Conservation (phyloP, 2,329 filamentous ascomycete species). For the Alternaria solani region DNA sequence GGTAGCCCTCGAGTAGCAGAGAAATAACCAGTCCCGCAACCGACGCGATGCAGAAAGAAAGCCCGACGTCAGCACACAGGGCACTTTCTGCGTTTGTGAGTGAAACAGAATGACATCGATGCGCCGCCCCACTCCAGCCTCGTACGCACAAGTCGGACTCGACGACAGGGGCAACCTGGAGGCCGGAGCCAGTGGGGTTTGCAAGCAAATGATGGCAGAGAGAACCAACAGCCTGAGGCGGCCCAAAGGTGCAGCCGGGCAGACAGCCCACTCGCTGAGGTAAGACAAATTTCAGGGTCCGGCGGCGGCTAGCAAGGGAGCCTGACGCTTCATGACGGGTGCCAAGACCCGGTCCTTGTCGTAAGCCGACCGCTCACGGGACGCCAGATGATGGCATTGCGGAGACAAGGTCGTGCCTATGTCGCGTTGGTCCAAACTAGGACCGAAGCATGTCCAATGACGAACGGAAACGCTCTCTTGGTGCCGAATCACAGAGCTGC, state of each 20-base stretch:
- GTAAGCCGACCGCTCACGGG: conserved; percentile 18
- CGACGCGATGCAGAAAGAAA: conserved; percentile 20
- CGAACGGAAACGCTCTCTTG: conserved; percentile 8
- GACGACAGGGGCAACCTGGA: conserved; percentile 13
- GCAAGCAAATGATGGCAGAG: conserved; percentile 17
- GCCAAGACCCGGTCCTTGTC: conserved; percentile 24
- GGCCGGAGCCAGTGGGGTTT: conserved; percentile 3
- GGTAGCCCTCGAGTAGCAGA: conserved; percentile 15
- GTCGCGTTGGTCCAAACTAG: conserved; percentile 9
- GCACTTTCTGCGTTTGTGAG: conserved; percentile 7
- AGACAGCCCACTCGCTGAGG: conserved; percentile 27
- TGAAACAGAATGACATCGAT: conserved; percentile 19
- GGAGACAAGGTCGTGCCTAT: conserved; percentile 15
- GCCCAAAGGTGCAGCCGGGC: conserved; percentile 15
- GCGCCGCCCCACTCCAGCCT: conserved; percentile 6
- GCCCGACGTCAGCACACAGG: conserved; percentile 12
- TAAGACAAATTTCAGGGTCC: conserved; percentile 28
- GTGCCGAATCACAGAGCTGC: conserved; percentile 8
- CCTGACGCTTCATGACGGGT: conserved; percentile 26
- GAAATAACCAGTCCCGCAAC: conserved; percentile 4
- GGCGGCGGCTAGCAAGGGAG: conserved; percentile 16
- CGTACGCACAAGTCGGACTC: conserved; percentile 14
- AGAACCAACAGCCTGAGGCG: conserved; percentile 14
- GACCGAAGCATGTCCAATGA: conserved; percentile 15
- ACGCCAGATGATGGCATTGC: conserved; percentile 32